Base-by-base conservation (phyloP, 2,329 filamentous ascomycete genomes). In the Fusarium sp. region DNA sequence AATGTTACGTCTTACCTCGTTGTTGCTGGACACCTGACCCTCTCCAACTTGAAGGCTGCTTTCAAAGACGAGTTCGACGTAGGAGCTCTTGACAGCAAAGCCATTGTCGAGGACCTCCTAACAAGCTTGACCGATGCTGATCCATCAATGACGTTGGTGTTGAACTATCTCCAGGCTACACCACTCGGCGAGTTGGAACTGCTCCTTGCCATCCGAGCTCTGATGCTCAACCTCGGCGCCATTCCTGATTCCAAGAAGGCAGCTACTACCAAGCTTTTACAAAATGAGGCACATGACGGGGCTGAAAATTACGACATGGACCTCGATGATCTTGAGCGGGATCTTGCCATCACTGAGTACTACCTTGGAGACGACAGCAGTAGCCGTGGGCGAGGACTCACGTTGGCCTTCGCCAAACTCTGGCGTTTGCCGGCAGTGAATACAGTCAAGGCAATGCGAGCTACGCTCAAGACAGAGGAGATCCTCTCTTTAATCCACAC, bases 401-500 rank as follows among this genome's bases (percentile, higher is more conserved):
- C 90, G 25, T 82, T 90, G 18, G 90, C 91, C 0, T 88, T 94
- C 49, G 86, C 87, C 52, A 91, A 92, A 75, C 85, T 95, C 7
- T 90, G 89, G 76, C 85, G 86, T 24, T 91, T 92, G 70, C 88
- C 92, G 7, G 81, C 85, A 7, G 74, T 83, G 1, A 80, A 85
- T 2, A 90, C 92, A 44, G 87, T 91, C 48, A 84, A 86, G 56
- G 87, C 88, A 5, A 84, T 95, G 46, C 89, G 91, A 42, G 83
- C 84, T 13, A 86, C 86, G 29, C 87, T 93, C 64, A 85, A 86
- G 49, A 89, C 88, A 4, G 86, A 91, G 68, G 91, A 94, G 71
- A 88, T 92, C 25, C 82, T 93, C 13, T 89, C 90, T 37, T 85
- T 95, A 56, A 90, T 94, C 72, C 87, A 91, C 70, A 83, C 94